Evolutionary conservation across 106 monocot species (phyloP).

Genomic region (Allium sativum): DNA sequence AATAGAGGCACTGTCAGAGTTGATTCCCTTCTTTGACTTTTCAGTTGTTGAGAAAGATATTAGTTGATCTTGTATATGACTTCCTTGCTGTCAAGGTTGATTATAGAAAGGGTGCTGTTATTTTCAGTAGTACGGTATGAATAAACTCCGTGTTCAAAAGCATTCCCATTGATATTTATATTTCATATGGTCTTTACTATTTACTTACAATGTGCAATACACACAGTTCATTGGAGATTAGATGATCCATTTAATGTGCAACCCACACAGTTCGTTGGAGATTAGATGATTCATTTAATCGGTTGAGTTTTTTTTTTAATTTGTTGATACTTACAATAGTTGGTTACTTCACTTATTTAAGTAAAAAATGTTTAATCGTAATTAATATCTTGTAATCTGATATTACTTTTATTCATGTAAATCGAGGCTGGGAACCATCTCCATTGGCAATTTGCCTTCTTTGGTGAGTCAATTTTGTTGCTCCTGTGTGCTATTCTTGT

Average conservation of each 20-base stretch:
- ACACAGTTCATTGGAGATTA: not conserved
- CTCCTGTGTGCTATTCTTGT: too few relatives aligned
- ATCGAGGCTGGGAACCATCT: too few relatives aligned
- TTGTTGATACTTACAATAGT: too few relatives aligned
- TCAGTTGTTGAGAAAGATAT: constrained; percentile 60
- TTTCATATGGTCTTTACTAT: not conserved
- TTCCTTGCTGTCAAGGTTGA: constrained; percentile 80
- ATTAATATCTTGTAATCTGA: too few relatives aligned
- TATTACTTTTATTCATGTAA: too few relatives aligned
- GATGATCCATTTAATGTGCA: not conserved
- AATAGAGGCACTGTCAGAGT: constrained; percentile 69
- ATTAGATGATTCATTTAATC: not conserved
- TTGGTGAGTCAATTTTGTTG: too few relatives aligned
- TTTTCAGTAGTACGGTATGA: constrained; percentile 65
- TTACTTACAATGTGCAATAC: not conserved
- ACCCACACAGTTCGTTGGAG: not conserved
- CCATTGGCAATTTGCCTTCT: too few relatives aligned
- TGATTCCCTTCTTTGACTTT: constrained; percentile 84
- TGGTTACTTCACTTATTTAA: too few relatives aligned
- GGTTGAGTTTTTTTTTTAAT: too few relatives aligned
- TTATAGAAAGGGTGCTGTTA: constrained; percentile 51
- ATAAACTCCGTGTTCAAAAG: not conserved
- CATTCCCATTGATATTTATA: not conserved
- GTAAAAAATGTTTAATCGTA: too few relatives aligned
- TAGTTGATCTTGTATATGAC: constrained; percentile 80